These are phyloP conservation scores for Setaria viridis DNA, from an alignment of 202 grass and related monocot genomes.

Conservation along the genomic window DNA sequence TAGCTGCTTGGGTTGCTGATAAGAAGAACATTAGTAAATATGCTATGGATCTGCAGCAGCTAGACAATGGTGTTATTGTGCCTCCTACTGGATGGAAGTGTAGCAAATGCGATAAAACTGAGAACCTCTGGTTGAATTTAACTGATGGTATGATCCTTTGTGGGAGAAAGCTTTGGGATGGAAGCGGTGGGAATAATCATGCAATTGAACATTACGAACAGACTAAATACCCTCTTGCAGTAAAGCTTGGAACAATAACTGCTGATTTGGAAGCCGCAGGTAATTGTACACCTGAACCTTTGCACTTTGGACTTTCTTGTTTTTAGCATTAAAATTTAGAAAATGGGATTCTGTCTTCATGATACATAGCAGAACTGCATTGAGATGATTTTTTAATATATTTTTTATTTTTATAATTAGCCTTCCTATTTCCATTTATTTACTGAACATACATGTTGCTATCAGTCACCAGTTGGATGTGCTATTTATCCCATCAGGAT, in stretches of 20 bases:
- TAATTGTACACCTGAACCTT: conserved; percentile 68
- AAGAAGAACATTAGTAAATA: conserved; percentile 84
- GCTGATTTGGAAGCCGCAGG: conserved; percentile 89
- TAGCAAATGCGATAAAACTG: conserved; percentile 93
- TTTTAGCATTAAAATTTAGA: neutral
- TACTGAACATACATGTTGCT: neutral
- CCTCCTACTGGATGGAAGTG: conserved; percentile 95
- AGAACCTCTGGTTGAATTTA: conserved; percentile 99
- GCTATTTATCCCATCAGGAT: neutral
- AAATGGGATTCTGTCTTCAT: neutral
- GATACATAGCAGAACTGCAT: neutral
- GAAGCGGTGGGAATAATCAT: conserved; percentile 95
- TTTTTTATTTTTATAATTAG: neutral
- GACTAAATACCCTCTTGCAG: conserved; percentile 90
- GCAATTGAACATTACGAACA: conserved; percentile 85
- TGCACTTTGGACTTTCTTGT: neutral
- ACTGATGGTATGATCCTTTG: conserved; percentile 94
- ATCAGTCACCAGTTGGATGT: neutral
- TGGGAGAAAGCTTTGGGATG: conserved; percentile 88
- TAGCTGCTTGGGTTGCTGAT: conserved; percentile 90
- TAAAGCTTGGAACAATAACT: conserved; percentile 96
- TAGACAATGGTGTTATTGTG: conserved; percentile 88
- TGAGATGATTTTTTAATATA: neutral
- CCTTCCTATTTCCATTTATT: neutral
- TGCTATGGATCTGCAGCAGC: conserved; percentile 86